A percentile compares a stretch with the other conserved stretches of the same genome.
These are phyloP conservation scores for Coniella vitis DNA, from an alignment of 2,329 filamentous ascomycete genomes.

Conservation along the genomic window DNA sequence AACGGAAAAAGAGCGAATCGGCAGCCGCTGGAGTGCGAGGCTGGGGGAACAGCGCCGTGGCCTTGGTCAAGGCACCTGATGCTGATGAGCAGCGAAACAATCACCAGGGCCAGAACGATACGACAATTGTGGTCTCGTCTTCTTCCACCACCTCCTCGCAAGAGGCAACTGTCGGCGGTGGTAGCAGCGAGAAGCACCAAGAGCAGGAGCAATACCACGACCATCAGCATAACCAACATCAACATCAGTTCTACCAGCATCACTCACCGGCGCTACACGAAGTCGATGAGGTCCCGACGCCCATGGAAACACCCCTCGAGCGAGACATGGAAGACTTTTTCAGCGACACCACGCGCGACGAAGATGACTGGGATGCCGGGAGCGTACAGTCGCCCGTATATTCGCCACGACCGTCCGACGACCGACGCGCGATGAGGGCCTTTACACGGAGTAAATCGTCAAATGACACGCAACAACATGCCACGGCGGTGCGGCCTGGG, in stretches of 20 bases:
- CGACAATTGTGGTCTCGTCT: too few species aligned
- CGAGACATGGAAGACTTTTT: conserved; percentile 7
- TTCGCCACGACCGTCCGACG: conserved; percentile 1
- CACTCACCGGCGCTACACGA: too few species aligned
- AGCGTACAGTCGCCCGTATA: not conserved
- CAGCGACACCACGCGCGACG: conserved; percentile 4
- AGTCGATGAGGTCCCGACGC: not conserved
- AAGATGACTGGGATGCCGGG: conserved; percentile 8
- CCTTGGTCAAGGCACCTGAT: conserved; percentile 5
- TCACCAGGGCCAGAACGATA: not conserved
- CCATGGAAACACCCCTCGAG: not conserved
- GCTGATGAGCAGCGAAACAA: not conserved
- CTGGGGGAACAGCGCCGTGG: conserved; percentile 14
- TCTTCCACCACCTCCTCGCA: too few species aligned
- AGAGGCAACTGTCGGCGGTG: not conserved
- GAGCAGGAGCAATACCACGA: not conserved
- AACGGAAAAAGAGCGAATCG: conserved; percentile 19
- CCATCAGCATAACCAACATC: too few species aligned
- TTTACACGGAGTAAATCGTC: conserved; percentile 1
- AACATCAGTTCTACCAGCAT: not conserved
- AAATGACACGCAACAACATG: not conserved
- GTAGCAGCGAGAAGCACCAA: not conserved
- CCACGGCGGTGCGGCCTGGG: conserved; percentile 7
- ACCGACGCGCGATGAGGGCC: conserved; percentile 1
- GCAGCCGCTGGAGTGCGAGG: conserved; percentile 11